A percentile compares a stretch with the other conserved stretches of the same genome.
Evolutionary conservation across 306 rosid genomes (phyloP).

Genomic region (Cicer cuneatum): DNA sequence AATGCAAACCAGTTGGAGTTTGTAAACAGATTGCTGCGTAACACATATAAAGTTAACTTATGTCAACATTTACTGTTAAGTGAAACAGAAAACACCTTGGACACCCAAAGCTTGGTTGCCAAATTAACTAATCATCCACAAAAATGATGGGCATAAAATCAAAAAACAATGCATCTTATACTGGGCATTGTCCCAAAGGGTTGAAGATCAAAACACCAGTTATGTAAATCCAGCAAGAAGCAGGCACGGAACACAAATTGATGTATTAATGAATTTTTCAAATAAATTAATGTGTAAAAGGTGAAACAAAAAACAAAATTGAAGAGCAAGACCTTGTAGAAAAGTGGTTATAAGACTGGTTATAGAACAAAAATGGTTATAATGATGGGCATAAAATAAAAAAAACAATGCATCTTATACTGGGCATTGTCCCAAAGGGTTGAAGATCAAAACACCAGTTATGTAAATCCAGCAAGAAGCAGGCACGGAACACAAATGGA

Average conservation of each 20-base stretch:
- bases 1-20: conserved; percentile 98
- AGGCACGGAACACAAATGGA: conserved; percentile 5
- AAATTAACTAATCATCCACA: conserved; percentile 6
- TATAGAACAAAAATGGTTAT: no score
- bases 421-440: background rate
- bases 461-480: conserved; percentile 30
- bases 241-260: conserved; percentile 7
- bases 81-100: conserved; percentile 25
- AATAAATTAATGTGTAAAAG: background rate
- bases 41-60: conserved; percentile 37
- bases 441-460: conserved; percentile 17
- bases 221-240: conserved; percentile 32
- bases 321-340: background rate
- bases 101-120: conserved; percentile 25
- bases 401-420: background rate
- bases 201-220: conserved; percentile 17
- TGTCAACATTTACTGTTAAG: conserved; percentile 20
- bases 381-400: background rate
- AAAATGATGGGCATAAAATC: conserved; percentile 7
- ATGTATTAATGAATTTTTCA: background rate
- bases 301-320: background rate
- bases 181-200: background rate
- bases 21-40: conserved; percentile 85
- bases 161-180: background rate
- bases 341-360: background rate